These are phyloP conservation scores for Penicillium malachiteum DNA, from an alignment of 495 filamentous ascomycete genomes.

Conservation along the genomic window DNA sequence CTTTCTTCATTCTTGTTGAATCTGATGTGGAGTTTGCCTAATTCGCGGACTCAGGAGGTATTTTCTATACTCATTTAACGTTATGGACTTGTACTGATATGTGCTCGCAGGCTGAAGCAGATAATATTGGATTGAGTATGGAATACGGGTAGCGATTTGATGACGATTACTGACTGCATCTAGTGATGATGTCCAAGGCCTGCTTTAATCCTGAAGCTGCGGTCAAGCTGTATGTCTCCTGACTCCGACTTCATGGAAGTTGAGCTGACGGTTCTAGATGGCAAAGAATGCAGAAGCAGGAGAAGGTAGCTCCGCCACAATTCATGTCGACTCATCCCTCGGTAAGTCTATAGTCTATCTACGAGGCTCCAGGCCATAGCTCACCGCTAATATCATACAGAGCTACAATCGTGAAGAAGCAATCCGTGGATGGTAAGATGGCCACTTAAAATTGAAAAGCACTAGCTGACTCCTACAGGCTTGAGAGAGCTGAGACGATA, in stretches of 20 bases:
- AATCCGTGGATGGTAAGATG: slow-evolving; percentile 60
- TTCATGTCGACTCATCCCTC: slow-evolving; percentile 87
- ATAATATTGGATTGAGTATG: slow-evolving; percentile 79
- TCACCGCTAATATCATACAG: slow-evolving; percentile 27
- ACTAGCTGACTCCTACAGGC: slow-evolving; percentile 20
- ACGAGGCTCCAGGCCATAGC: not conserved
- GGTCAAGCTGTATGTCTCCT: slow-evolving; percentile 49
- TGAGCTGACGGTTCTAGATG: slow-evolving; percentile 44
- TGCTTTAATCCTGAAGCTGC: slow-evolving; percentile 77
- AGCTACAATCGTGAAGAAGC: slow-evolving; percentile 67
- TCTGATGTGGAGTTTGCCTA: slow-evolving; percentile 65
- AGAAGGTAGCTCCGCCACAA: slow-evolving; percentile 61
- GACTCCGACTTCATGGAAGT: not conserved
- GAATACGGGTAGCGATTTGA: too few species aligned
- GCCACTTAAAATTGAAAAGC: not conserved
- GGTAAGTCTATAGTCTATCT: slow-evolving; percentile 39
- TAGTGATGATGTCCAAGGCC: slow-evolving; percentile 62
- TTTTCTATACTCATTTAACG: not conserved
- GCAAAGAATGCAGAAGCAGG: slow-evolving; percentile 68
- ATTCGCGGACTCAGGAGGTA: slow-evolving; percentile 67
- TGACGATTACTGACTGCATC: slow-evolving; percentile 9
- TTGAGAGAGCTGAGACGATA: slow-evolving; percentile 33
- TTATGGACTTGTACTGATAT: not conserved
- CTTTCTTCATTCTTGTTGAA: slow-evolving; percentile 49
- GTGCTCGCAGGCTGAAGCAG: slow-evolving; percentile 57